These are phyloP conservation scores for Dianthus caryophyllus DNA, from an alignment of 148 eudicot species.

Conservation along the genomic window DNA sequence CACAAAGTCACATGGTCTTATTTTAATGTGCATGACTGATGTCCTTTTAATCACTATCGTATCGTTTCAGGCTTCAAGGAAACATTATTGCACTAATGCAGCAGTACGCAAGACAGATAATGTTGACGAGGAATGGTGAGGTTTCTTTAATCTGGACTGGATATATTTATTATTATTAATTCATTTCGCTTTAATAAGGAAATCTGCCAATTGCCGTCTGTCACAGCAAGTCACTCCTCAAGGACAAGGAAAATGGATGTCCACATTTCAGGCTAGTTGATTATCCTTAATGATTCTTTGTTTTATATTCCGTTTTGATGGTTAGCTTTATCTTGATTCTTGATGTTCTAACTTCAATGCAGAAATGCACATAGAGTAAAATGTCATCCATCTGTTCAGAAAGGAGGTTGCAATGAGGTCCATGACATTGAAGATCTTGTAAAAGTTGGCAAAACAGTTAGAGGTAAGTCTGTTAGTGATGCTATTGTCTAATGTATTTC, in stretches of 20 bases:
- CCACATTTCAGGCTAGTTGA: conserved; percentile 66
- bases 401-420: conserved; percentile 83
- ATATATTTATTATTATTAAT: background rate
- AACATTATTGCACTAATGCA: conserved; percentile 85
- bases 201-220: conserved; percentile 1
- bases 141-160: conserved; percentile 15
- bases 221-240: conserved; percentile 73
- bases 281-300: conserved; percentile 10
- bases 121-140: conserved; percentile 82
- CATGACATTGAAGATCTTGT: conserved; percentile 98
- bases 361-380: conserved; percentile 75
- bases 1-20: background rate
- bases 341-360: conserved; percentile 22
- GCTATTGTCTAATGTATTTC: background rate
- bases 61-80: conserved; percentile 73
- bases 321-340: conserved; percentile 20
- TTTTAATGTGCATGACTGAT: background rate
- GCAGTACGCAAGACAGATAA: conserved; percentile 45
- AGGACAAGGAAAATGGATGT: conserved; percentile 54
- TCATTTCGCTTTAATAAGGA: conserved; percentile 10
- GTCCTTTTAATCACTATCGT: background rate
- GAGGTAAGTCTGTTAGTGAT: conserved; percentile 39
- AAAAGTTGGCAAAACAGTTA: conserved; percentile 71
- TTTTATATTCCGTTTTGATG: background rate
- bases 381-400: conserved; percentile 70